Evolutionary conservation across 306 rosid species (phyloP).

Genomic region (Castanea crenata): DNA sequence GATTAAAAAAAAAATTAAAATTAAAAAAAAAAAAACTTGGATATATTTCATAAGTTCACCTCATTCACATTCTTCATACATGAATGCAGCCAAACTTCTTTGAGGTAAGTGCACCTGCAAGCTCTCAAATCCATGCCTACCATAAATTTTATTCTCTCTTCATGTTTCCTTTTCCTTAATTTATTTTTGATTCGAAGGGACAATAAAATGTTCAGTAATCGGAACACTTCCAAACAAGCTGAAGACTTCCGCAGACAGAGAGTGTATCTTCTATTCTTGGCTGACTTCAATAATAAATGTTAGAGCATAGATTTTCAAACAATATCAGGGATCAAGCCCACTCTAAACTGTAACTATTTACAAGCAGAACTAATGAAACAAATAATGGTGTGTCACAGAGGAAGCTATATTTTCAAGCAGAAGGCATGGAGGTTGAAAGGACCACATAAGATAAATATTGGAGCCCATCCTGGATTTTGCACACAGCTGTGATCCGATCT

Average conservation of each 20-base stretch:
- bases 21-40: too few species aligned
- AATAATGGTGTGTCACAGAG: constrained; percentile 1
- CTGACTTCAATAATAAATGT: constrained; percentile 5
- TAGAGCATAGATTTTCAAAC: constrained; percentile 4
- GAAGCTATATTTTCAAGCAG: constrained; percentile 40
- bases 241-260: background rate
- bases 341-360: constrained; percentile 28
- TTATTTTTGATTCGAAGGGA: background rate
- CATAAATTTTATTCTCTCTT: background rate
- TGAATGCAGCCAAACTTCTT: background rate
- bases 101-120: background rate
- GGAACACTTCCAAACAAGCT: background rate
- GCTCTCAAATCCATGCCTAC: background rate
- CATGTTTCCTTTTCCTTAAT: too few species aligned
- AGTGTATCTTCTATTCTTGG: constrained; percentile 4
- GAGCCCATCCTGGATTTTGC: constrained; percentile 84
- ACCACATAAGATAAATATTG: constrained; percentile 74
- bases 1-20: too few species aligned
- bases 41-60: background rate
- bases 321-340: background rate
- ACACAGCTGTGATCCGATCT: constrained; percentile 71
- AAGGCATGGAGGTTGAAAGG: constrained; percentile 73
- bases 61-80: background rate
- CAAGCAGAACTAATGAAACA: constrained; percentile 20
- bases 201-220: background rate